Percentiles rank a stretch among this genome's conserved stretches.
Evolutionary conservation across 352 stramenopile species (phyloP).

Genomic region (Pythium brachiatum): DNA sequence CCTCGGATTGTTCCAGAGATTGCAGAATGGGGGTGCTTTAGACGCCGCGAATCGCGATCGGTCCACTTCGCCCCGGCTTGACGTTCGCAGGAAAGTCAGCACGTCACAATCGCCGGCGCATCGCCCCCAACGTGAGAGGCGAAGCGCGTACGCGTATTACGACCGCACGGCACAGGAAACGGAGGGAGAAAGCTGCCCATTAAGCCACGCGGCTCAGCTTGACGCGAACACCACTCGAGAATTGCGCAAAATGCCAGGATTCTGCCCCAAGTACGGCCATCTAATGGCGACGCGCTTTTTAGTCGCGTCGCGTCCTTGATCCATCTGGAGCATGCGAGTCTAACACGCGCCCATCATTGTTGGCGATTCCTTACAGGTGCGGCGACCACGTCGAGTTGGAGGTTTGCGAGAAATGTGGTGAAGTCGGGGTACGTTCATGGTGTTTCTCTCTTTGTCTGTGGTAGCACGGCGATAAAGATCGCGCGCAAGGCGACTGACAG

Average conservation of each 20-base stretch:
- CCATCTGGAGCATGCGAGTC: neutral
- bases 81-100: slow-evolving; percentile 24
- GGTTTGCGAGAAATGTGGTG: slow-evolving; percentile 60
- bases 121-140: neutral
- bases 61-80: slow-evolving; percentile 3
- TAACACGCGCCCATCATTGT: slow-evolving; percentile 8
- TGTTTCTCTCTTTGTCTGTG: neutral
- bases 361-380: slow-evolving; percentile 31
- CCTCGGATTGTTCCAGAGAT: neutral
- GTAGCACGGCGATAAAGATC: neutral
- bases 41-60: neutral
- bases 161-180: neutral
- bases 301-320: neutral
- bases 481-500: neutral
- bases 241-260: slow-evolving; percentile 46
- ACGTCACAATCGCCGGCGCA: slow-evolving; percentile 13
- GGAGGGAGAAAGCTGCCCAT: too few relatives aligned
- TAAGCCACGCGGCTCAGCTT: neutral
- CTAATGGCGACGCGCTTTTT: neutral
- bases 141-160: neutral
- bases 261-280: slow-evolving; percentile 55
- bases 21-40: slow-evolving; percentile 16
- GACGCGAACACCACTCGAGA: neutral
- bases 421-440: slow-evolving; percentile 40
- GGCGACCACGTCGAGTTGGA: slow-evolving; percentile 54